Evolutionary conservation across 2,329 filamentous ascomycete genomes (phyloP).

Genomic region (Botryotinia narcissicola): DNA sequence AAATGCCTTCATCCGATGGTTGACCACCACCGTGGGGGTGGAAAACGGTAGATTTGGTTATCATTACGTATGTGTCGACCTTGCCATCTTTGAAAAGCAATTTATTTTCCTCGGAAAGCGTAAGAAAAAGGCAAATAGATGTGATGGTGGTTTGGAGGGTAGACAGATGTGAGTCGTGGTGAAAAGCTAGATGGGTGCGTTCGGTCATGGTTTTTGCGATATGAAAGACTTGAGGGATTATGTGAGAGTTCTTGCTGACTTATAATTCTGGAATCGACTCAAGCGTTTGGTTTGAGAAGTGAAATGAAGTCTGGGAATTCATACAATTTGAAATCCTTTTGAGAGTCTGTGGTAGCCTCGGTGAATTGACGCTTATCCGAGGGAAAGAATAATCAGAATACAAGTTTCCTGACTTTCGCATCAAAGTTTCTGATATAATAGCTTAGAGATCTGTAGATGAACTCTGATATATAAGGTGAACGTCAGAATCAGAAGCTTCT

Average conservation of each 20-base stretch:
- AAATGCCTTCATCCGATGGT: conserved; percentile 63
- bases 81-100: conserved; percentile 56
- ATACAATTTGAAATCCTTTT: not conserved
- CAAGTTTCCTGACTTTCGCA: not conserved
- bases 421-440: not conserved
- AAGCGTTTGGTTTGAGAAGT: not conserved
- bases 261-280: not conserved
- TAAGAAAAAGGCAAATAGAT: conserved; percentile 24
- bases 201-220: not conserved
- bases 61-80: conserved; percentile 54
- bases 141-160: conserved; percentile 22
- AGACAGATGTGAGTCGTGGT: conserved; percentile 23
- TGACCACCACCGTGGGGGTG: conserved; percentile 74
- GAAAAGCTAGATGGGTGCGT: conserved; percentile 25
- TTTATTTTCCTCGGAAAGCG: conserved; percentile 28
- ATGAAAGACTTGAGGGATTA: not conserved
- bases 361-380: not conserved
- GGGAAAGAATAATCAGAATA: not conserved
- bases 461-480: not conserved
- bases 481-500: not conserved
- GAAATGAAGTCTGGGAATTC: not conserved
- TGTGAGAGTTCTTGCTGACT: not conserved
- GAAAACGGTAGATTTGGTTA: conserved; percentile 67
- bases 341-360: not conserved
- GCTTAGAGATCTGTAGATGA: not conserved